Conservation (phyloP, 192 early-diverging fungal genomes). For the Oehlia diaphana region DNA sequence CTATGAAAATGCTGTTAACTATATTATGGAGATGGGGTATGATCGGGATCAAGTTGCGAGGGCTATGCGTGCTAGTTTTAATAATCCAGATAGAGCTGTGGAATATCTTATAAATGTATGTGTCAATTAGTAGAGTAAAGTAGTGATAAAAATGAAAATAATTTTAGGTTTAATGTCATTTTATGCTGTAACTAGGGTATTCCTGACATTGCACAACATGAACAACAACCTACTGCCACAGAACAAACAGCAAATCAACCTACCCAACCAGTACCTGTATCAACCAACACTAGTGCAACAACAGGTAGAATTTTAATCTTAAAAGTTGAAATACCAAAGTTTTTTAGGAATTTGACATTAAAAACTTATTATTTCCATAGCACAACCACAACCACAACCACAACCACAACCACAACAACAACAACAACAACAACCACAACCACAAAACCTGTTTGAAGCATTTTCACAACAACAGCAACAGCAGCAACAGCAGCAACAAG, state of each 20-base stretch:
- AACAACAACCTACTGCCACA: conserved; percentile 39
- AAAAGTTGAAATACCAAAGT: not conserved
- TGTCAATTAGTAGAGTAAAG: not conserved
- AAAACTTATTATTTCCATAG: conserved; percentile 8
- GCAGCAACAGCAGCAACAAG: conserved; percentile 32
- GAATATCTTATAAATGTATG: conserved; percentile 91
- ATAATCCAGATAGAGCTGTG: conserved; percentile 95
- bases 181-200: conserved; percentile 64
- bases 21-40: conserved; percentile 97
- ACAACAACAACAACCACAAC: conserved; percentile 41
- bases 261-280: conserved; percentile 9
- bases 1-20: conserved; percentile 79
- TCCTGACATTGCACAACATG: conserved; percentile 64
- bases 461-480: conserved; percentile 39
- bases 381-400: conserved; percentile 42
- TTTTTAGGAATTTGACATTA: no score
- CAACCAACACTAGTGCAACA: conserved; percentile 32
- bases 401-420: conserved; percentile 50
- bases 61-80: conserved; percentile 96
- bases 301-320: conserved; percentile 23
- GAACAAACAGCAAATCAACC: conserved; percentile 32
- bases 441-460: conserved; percentile 63
- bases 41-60: conserved; percentile 77
- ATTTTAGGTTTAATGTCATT: conserved; percentile 7
- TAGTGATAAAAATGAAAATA: not conserved